These are phyloP conservation scores for Fusarium sambucinum DNA, from an alignment of 2,329 filamentous ascomycete genomes.

Conservation along the genomic window DNA sequence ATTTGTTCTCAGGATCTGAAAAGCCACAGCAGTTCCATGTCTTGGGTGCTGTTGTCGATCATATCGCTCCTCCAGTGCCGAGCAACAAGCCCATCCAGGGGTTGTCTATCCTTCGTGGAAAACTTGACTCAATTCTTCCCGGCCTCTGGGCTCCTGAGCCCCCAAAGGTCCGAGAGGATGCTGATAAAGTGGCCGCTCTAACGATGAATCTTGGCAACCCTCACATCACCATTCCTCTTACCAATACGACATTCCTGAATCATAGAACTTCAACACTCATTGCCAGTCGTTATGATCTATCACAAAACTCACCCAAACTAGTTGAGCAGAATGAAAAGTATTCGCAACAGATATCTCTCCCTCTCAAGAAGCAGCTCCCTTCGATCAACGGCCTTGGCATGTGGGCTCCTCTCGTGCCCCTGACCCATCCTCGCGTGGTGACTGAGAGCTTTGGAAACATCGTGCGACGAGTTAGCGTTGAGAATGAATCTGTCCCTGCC, in stretches of 20 bases:
- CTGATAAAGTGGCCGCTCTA: slow-evolving; percentile 57
- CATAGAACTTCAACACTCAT: slow-evolving; percentile 71
- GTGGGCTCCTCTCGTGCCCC: slow-evolving; percentile 66
- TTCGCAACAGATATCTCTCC: slow-evolving; percentile 54
- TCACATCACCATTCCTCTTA: slow-evolving; percentile 71
- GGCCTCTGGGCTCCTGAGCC: slow-evolving; percentile 56
- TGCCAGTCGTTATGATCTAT: slow-evolving; percentile 51
- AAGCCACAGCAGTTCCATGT: slow-evolving; percentile 59
- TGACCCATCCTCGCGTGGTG: slow-evolving; percentile 73
- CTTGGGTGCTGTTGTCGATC: slow-evolving; percentile 68
- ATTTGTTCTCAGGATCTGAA: slow-evolving; percentile 59
- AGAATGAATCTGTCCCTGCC: slow-evolving; percentile 66
- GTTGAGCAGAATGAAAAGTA: slow-evolving; percentile 52
- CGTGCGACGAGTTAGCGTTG: slow-evolving; percentile 70
- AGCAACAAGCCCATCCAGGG: slow-evolving; percentile 55
- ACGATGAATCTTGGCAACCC: slow-evolving; percentile 55
- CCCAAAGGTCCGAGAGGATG: slow-evolving; percentile 47
- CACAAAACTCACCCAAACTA: slow-evolving; percentile 37
- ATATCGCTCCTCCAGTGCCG: slow-evolving; percentile 57
- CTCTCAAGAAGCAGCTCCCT: slow-evolving; percentile 36
- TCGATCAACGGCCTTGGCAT: slow-evolving; percentile 46
- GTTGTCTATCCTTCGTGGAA: slow-evolving; percentile 65
- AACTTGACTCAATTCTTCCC: slow-evolving; percentile 57
- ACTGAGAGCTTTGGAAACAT: slow-evolving; percentile 82
- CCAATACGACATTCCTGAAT: slow-evolving; percentile 83